Evolutionary conservation across 495 filamentous ascomycete species (phyloP).

Genomic region (Entonaema liquescens): DNA sequence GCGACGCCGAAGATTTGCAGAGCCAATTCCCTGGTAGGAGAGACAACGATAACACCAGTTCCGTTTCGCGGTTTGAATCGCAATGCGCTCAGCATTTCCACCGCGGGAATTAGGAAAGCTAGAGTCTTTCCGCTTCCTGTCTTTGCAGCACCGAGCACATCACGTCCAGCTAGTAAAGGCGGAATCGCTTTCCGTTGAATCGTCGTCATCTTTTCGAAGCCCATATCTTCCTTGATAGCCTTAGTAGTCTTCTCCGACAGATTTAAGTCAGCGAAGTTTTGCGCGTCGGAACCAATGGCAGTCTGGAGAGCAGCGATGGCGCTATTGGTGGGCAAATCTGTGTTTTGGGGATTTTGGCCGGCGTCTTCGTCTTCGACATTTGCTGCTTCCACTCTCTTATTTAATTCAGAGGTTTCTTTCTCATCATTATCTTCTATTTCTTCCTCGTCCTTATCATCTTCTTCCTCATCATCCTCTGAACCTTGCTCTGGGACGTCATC

Average conservation of each 20-base stretch:
- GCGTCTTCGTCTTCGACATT: slow-evolving; percentile 42
- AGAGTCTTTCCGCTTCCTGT: slow-evolving; percentile 97
- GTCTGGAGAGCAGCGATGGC: slow-evolving; percentile 41
- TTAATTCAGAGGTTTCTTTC: slow-evolving; percentile 31
- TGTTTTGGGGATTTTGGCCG: slow-evolving; percentile 34
- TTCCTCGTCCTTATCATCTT: slow-evolving; percentile 30
- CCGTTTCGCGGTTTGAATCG: slow-evolving; percentile 83
- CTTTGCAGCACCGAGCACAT: slow-evolving; percentile 96
- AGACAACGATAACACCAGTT: slow-evolving; percentile 87
- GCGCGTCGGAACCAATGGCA: slow-evolving; percentile 46
- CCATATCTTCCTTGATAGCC: slow-evolving; percentile 84
- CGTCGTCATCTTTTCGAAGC: slow-evolving; percentile 94
- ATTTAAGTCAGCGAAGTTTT: slow-evolving; percentile 79
- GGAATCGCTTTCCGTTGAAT: slow-evolving; percentile 91
- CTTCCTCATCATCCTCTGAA: slow-evolving; percentile 37
- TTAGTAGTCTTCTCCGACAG: slow-evolving; percentile 87
- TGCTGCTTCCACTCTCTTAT: slow-evolving; percentile 39
- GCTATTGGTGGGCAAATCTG: slow-evolving; percentile 28
- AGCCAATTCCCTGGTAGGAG: slow-evolving; percentile 88
- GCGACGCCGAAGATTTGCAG: slow-evolving; percentile 97
- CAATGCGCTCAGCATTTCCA: slow-evolving; percentile 92
- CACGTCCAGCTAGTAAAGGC: slow-evolving; percentile 82
- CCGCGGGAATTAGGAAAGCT: slow-evolving; percentile 90
- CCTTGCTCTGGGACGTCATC: slow-evolving; percentile 44
- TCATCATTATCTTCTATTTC: slow-evolving; percentile 30